Percentiles rank a stretch among this genome's conserved stretches.
These are phyloP conservation scores for Raphanus sativus DNA, from an alignment of 345 rosid genomes.

Conservation along the genomic window DNA sequence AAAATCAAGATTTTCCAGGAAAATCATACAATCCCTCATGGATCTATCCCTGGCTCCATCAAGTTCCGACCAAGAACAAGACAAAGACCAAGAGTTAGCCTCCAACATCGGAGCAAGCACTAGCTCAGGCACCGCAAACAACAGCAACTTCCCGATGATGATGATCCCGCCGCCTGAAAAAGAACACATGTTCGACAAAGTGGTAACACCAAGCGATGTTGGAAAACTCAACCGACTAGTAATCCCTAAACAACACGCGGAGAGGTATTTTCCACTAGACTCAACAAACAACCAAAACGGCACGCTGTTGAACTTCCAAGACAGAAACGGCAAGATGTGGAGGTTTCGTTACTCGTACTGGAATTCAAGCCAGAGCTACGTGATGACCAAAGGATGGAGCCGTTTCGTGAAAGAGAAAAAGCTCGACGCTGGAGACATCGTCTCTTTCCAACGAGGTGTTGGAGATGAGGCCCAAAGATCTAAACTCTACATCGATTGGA, in stretches of 20 bases:
- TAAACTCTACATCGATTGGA: conserved; percentile 67
- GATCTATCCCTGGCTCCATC: conserved; percentile 60
- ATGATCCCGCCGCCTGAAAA: conserved; percentile 39
- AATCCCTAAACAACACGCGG: conserved; percentile 84
- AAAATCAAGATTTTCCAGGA: conserved; percentile 17
- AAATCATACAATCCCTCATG: conserved; percentile 32
- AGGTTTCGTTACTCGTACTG: conserved; percentile 75
- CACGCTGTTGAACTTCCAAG: conserved; percentile 71
- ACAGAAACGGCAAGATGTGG: conserved; percentile 61
- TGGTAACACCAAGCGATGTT: conserved; percentile 81
- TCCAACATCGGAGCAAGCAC: conserved; percentile 31
- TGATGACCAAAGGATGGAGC: conserved; percentile 85
- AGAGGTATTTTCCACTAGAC: conserved; percentile 82
- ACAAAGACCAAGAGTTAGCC: conserved; percentile 38
- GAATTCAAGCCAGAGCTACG: conserved; percentile 83
- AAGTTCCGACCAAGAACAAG: conserved; percentile 42
- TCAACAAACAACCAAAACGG: conserved; percentile 68
- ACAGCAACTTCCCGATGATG: conserved; percentile 19
- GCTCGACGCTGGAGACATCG: conserved; percentile 73
- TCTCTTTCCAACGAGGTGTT: conserved; percentile 65
- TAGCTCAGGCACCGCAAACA: conserved; percentile 19
- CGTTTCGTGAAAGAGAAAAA: conserved; percentile 80
- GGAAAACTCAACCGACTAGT: conserved; percentile 80
- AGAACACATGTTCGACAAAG: conserved; percentile 86
- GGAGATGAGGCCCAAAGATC: conserved; percentile 50